Evolutionary conservation across 2,329 filamentous ascomycete genomes (phyloP).

Genomic region (Xylaria sp.): DNA sequence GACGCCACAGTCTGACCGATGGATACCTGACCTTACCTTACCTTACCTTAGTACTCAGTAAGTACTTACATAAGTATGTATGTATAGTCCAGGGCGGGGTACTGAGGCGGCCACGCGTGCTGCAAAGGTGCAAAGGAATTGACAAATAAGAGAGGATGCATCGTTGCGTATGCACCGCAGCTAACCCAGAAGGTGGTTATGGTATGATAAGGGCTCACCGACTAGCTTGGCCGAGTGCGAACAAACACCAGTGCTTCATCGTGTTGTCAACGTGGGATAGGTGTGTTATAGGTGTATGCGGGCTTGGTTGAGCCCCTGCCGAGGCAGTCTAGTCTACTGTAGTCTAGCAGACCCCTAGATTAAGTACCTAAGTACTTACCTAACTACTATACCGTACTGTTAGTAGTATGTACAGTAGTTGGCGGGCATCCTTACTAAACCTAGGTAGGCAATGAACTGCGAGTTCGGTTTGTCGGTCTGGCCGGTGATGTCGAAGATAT

Average conservation of each 20-base stretch:
- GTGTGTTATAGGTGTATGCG: background rate
- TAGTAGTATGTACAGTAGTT: background rate
- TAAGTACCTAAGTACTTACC: too few species aligned
- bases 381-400: too few species aligned
- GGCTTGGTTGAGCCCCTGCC: too few species aligned
- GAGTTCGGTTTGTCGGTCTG: background rate
- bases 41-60: too few species aligned
- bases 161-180: background rate
- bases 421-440: background rate
- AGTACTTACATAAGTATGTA: background rate
- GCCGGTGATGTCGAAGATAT: background rate
- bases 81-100: background rate
- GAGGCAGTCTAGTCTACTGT: too few species aligned
- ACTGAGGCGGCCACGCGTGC: slow-evolving; percentile 4
- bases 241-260: background rate
- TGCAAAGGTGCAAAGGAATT: background rate
- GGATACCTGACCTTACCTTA: too few species aligned
- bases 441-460: background rate
- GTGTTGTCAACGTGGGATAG: background rate
- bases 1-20: too few species aligned
- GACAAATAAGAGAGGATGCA: slow-evolving; percentile 7
- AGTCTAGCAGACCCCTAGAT: too few species aligned
- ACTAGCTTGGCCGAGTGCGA: background rate
- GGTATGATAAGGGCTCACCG: slow-evolving; percentile 7
- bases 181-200: slow-evolving; percentile 9